These are phyloP conservation scores for Clitopilus hobsonii DNA, from an alignment of 768 basidiomycete genomes.

Conservation along the genomic window DNA sequence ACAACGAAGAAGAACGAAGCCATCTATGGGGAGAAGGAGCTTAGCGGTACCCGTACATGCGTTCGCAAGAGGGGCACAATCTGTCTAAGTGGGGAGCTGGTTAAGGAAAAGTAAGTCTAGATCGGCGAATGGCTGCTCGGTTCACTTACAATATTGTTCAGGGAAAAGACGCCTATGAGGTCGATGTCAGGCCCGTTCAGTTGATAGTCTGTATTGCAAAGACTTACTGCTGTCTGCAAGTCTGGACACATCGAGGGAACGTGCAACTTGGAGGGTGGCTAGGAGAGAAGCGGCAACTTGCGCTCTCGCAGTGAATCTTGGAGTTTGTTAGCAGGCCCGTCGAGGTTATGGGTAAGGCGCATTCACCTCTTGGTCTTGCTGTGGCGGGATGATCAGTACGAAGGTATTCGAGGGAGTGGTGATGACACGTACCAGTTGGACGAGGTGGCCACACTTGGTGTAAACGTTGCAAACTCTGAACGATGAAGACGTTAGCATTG, in stretches of 20 bases:
- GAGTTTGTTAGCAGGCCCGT: neutral
- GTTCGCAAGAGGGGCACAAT: neutral
- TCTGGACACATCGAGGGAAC: constrained; percentile 32
- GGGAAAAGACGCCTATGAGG: constrained; percentile 16
- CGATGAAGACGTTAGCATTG: neutral
- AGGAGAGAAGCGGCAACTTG: constrained; percentile 49
- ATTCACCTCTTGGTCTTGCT: constrained; percentile 27
- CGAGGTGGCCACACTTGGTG: constrained; percentile 41
- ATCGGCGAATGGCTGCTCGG: neutral
- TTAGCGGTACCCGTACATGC: too few species aligned
- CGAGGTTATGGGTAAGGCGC: constrained; percentile 14
- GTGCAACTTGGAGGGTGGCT: constrained; percentile 38
- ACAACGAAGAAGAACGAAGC: neutral
- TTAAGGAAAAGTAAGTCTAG: neutral
- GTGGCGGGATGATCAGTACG: neutral
- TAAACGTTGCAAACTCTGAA: constrained; percentile 44
- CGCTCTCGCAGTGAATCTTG: constrained; percentile 42
- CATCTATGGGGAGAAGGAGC: too few species aligned
- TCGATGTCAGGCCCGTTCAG: neutral
- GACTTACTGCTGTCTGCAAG: constrained; percentile 9
- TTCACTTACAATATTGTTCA: constrained; percentile 18
- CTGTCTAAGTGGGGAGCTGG: neutral
- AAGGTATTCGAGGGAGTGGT: neutral
- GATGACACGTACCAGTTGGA: constrained; percentile 32
- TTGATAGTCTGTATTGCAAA: neutral